Evolutionary conservation across 768 basidiomycete species (phyloP), one percentile per base, ranked within the genome.

Genomic region (Asterophora parasitica): DNA sequence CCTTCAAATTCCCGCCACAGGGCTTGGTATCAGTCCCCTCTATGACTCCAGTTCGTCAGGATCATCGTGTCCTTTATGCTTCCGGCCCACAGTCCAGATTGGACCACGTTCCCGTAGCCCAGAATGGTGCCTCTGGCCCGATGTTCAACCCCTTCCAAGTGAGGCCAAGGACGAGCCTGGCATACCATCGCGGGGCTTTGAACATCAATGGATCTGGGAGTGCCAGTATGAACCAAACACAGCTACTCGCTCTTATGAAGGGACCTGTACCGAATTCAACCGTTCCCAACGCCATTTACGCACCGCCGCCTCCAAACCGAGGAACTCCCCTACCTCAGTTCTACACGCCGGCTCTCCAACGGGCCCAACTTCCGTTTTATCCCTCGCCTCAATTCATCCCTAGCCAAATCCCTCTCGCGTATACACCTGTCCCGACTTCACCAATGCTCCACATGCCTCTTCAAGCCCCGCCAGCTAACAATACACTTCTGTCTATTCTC

Each of bases 171-270:
- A 78, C 77, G 8, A 75, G 74, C 50, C 75, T 77, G 46, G 61
- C 71, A 17, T 63, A 65, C 41, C 72, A 70, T 46, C 67, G 66
- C n/a, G 46, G 52, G 42, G 54, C 64, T 31, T 56, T 65, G 44
- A 67, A 68, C 46, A 55, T 33, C n/a, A 36, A 43, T 17, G 7
- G 54, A 20, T 52, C 62, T 31, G 68, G 65, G 23, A 75, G 72
- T 41, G 67, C 69, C 46, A 81, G 73, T 52, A 70, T 83, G 70
- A 72, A 69, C 47, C 79, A 81, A 49, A 69, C 64, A 28, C 78
- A 81, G 44, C 59, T 81, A 32, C 67, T 75, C 37, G 60, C 66
- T 17, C 54, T 74, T 37, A 69, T 79, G 57, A 72, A 73, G 53
- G 65, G 66, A 38, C 51, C 66, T 42, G 23, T 42, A 34, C 9